A percentile compares a stretch with the other conserved stretches of the same genome.
These are phyloP conservation scores for Candida cerambycidarum DNA, from an alignment of 805 yeast genomes.

Conservation along the genomic window DNA sequence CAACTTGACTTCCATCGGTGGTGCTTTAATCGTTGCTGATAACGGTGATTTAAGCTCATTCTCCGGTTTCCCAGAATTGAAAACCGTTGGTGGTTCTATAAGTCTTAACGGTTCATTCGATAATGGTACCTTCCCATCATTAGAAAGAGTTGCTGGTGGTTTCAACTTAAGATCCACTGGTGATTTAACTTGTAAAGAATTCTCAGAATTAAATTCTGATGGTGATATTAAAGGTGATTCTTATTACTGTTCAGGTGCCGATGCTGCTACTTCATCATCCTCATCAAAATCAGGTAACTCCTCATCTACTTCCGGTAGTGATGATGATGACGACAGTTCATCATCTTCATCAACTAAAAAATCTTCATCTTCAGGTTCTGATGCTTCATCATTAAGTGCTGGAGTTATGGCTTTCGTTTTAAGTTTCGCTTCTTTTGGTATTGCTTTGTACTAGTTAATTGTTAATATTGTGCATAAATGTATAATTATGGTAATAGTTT, in stretches of 20 bases:
- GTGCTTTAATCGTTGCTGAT: conserved; percentile 90
- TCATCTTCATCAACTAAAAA: conserved; percentile 24
- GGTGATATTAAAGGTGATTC: conserved; percentile 92
- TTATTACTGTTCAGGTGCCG: conserved; percentile 70
- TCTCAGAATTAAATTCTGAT: conserved; percentile 66
- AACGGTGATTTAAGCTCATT: conserved; percentile 69
- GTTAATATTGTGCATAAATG: not conserved
- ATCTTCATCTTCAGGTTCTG: conserved; percentile 16
- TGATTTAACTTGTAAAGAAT: conserved; percentile 77
- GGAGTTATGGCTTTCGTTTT: conserved; percentile 23
- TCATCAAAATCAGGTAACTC: conserved; percentile 37
- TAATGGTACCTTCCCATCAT: conserved; percentile 71
- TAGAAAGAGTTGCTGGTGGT: conserved; percentile 88
- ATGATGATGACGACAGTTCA: conserved; percentile 19
- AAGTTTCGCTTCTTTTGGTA: conserved; percentile 38
- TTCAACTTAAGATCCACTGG: conserved; percentile 75
- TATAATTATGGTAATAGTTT: not conserved
- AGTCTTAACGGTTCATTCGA: conserved; percentile 76
- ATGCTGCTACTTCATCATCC: conserved; percentile 44
- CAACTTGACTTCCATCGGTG: conserved; percentile 72
- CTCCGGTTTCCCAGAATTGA: conserved; percentile 71
- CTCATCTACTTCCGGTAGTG: conserved; percentile 19
- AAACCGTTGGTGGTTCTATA: conserved; percentile 86
- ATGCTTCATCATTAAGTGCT: conserved; percentile 17
- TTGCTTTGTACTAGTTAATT: conserved; percentile 26